Evolutionary conservation across 163 green algal species (phyloP).

Genomic region (Scenedesmus sp.): DNA sequence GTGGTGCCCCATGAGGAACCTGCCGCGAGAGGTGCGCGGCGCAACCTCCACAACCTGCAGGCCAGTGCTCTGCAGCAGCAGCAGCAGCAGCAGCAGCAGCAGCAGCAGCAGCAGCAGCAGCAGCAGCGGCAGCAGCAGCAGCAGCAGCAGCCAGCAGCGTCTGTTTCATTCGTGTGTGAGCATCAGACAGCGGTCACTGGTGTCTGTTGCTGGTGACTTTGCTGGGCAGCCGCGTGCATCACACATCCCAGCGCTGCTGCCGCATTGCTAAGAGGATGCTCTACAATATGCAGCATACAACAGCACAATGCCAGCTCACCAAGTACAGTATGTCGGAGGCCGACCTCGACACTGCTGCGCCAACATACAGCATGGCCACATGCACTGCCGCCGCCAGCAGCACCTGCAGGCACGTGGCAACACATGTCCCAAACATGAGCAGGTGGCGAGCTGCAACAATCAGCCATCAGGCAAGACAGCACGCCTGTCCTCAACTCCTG

Average conservation of each 20-base stretch:
- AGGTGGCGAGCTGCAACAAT: background rate
- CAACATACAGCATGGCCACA: constrained; percentile 2
- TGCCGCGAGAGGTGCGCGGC: background rate
- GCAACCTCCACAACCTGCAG: constrained; percentile 15
- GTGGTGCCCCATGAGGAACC: background rate
- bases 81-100: background rate
- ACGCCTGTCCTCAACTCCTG: no score
- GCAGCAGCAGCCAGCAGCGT: no score
- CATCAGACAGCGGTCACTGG: no score
- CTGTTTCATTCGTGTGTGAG: no score
- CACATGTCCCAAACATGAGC: background rate
- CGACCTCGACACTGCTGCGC: background rate
- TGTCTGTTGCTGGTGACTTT: no score
- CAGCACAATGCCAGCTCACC: background rate
- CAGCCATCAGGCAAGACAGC: no score
- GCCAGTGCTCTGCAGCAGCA: background rate
- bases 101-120: no score
- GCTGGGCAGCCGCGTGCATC: no score
- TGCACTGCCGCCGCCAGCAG: background rate
- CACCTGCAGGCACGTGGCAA: background rate
- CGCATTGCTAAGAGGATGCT: no score
- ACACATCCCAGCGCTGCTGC: no score
- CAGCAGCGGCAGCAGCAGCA: no score
- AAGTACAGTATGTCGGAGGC: background rate
- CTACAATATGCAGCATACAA: no score